phyloP scores from a whole-genome alignment of 2,329 filamentous ascomycete genomes.

The Magnaporthiopsis incrustans region DNA sequence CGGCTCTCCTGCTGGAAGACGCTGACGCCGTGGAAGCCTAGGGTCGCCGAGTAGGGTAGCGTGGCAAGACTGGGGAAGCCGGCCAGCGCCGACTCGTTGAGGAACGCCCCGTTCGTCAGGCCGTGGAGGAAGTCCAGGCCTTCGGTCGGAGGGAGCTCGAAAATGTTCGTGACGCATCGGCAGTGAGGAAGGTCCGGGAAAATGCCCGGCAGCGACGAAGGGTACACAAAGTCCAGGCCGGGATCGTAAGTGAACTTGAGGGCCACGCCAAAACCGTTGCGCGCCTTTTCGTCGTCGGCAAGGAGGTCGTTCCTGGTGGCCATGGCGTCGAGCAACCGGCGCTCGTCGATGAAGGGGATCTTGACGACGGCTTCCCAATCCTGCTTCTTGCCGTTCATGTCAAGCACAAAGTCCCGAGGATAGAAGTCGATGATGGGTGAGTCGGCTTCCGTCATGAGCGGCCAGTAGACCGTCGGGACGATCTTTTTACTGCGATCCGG shows the following conservation, averaged over 20 bases:
- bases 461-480: conserved; percentile 78
- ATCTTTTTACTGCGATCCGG: conserved; percentile 97
- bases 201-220: conserved; percentile 77
- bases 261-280: conserved; percentile 87
- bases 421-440: conserved; percentile 98
- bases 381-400: conserved; percentile 99
- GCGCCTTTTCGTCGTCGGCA: conserved; percentile 66
- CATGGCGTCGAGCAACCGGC: conserved; percentile 78
- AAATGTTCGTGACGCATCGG: conserved; percentile 91
- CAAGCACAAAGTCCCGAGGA: conserved; percentile 89
- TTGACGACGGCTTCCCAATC: conserved; percentile 99
- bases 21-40: conserved; percentile 83
- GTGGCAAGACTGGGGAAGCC: conserved; percentile 90
- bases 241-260: conserved; percentile 86
- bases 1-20: conserved; percentile 94
- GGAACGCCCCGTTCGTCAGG: conserved; percentile 72
- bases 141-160: conserved; percentile 87
- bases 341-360: conserved; percentile 96
- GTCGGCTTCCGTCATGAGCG: conserved; percentile 81
- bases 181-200: conserved; percentile 86
- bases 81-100: conserved; percentile 76
- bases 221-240: conserved; percentile 72
- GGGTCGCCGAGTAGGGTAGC: conserved; percentile 69
- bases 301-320: conserved; percentile 71
- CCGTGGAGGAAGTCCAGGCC: conserved; percentile 80